phyloP scores from a whole-genome alignment of 306 rosid genomes.

The Mucuna pruriens region DNA sequence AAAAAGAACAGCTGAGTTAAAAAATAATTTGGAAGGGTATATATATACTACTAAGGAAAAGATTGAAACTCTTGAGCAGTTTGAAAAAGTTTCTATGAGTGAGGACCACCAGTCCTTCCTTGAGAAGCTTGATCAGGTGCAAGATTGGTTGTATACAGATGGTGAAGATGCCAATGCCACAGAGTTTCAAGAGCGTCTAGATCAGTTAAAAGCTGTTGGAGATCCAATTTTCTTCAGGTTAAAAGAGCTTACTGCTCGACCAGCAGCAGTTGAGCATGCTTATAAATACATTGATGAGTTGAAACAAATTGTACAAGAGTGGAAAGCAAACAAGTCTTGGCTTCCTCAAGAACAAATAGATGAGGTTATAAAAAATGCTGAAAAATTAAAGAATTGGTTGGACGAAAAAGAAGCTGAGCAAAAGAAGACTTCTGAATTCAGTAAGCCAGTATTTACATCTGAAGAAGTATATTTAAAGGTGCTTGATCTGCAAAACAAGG shows the following conservation, averaged over 20 bases:
- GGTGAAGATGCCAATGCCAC: constrained; percentile 96
- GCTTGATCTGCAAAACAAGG: constrained; percentile 76
- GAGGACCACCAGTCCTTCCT: constrained; percentile 77
- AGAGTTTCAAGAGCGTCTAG: constrained; percentile 80
- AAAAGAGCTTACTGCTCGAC: constrained; percentile 87
- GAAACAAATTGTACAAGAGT: constrained; percentile 71
- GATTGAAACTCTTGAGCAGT: constrained; percentile 83
- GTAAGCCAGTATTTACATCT: constrained; percentile 79
- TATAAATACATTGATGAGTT: constrained; percentile 69
- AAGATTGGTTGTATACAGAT: constrained; percentile 96
- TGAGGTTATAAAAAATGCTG: constrained; percentile 69
- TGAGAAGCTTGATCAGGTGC: constrained; percentile 95
- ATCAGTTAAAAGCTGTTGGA: constrained; percentile 77
- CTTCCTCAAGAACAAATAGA: constrained; percentile 72
- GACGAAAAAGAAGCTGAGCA: constrained; percentile 84
- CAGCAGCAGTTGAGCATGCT: constrained; percentile 70
- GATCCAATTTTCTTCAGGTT: constrained; percentile 91
- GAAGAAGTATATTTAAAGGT: constrained; percentile 73
- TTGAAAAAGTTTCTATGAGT: constrained; percentile 68
- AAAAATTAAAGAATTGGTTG: constrained; percentile 79
- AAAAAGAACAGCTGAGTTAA: constrained; percentile 87
- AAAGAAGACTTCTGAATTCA: constrained; percentile 66
- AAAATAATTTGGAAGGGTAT: constrained; percentile 92
- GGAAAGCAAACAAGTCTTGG: constrained; percentile 87
- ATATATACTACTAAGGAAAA: constrained; percentile 89